Evolutionary conservation across 192 early-diverging fungal genomes (phyloP).

Genomic region (Coemansia aciculifera): DNA sequence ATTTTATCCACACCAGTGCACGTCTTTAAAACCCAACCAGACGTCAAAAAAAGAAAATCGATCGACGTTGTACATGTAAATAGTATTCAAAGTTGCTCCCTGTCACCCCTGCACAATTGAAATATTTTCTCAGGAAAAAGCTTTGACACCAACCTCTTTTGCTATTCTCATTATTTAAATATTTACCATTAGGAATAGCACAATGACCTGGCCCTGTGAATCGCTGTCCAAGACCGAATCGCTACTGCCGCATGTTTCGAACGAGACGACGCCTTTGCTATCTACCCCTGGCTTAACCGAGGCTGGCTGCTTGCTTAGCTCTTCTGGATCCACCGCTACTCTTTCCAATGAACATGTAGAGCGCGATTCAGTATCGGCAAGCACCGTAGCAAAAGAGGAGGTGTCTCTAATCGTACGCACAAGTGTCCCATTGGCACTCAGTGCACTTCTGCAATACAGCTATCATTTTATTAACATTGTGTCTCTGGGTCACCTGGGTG

Average conservation of each 20-base stretch:
- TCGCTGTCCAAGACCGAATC: background rate
- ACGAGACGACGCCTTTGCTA: background rate
- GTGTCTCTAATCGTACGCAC: conserved; percentile 1
- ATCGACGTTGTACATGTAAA: background rate
- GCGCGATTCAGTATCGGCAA: conserved; percentile 18
- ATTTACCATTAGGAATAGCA: background rate
- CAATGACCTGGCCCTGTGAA: background rate
- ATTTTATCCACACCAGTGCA: too few relatives aligned
- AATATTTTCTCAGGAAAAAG: background rate
- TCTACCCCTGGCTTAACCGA: background rate
- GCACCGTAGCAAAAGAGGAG: conserved; percentile 19
- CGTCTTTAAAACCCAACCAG: background rate
- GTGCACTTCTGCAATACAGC: conserved; percentile 66
- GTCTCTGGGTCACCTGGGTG: conserved; percentile 62
- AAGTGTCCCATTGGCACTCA: conserved; percentile 9
- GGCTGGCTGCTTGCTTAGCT: background rate
- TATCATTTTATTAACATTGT: conserved; percentile 64
- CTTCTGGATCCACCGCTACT: conserved; percentile 12
- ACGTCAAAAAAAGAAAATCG: background rate
- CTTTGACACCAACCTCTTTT: background rate
- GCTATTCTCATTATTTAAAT: background rate
- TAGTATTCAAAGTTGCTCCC: background rate
- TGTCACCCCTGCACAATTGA: background rate
- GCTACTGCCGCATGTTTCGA: background rate
- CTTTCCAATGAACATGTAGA: conserved; percentile 30